Conservation (phyloP, 2,329 filamentous ascomycete genomes). For the Phialemonium atrogriseum region DNA sequence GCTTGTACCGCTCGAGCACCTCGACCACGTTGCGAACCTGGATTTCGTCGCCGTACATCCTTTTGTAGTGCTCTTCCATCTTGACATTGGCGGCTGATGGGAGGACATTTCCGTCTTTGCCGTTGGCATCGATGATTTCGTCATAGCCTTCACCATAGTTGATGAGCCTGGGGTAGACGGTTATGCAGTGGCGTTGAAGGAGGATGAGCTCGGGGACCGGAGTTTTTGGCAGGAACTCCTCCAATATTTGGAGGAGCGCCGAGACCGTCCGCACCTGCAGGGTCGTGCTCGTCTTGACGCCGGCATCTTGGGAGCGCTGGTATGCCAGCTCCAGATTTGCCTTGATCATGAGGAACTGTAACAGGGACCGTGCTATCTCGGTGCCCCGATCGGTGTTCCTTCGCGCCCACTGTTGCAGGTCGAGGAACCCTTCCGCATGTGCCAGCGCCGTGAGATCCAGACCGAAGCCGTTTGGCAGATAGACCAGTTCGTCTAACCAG, state of each 20-base stretch:
- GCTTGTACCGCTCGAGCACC: constrained; percentile 78
- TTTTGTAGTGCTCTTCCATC: constrained; percentile 97
- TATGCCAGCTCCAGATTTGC: constrained; percentile 69
- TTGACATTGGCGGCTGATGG: constrained; percentile 72
- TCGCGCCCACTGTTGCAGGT: constrained; percentile 73
- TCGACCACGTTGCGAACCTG: constrained; percentile 81
- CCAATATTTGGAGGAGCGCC: constrained; percentile 69
- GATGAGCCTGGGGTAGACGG: constrained; percentile 86
- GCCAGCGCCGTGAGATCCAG: constrained; percentile 81
- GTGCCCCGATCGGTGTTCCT: constrained; percentile 58
- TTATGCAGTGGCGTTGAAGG: constrained; percentile 81
- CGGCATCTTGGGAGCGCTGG: constrained; percentile 60
- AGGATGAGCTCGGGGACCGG: constrained; percentile 62
- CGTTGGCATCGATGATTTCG: constrained; percentile 81
- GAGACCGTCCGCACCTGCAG: constrained; percentile 81
- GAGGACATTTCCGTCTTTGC: constrained; percentile 71
- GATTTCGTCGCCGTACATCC: constrained; percentile 91
- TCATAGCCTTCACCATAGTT: constrained; percentile 94
- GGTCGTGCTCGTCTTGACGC: constrained; percentile 58
- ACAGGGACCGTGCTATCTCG: constrained; percentile 62
- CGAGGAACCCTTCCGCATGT: constrained; percentile 71
- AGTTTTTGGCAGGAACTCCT: constrained; percentile 55
- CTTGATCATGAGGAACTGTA: constrained; percentile 79
- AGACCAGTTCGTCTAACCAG: constrained; percentile 77
- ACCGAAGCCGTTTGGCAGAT: constrained; percentile 73